These are phyloP conservation scores for Acacia concinna DNA, from an alignment of 331 rosid species.

Conservation along the genomic window DNA sequence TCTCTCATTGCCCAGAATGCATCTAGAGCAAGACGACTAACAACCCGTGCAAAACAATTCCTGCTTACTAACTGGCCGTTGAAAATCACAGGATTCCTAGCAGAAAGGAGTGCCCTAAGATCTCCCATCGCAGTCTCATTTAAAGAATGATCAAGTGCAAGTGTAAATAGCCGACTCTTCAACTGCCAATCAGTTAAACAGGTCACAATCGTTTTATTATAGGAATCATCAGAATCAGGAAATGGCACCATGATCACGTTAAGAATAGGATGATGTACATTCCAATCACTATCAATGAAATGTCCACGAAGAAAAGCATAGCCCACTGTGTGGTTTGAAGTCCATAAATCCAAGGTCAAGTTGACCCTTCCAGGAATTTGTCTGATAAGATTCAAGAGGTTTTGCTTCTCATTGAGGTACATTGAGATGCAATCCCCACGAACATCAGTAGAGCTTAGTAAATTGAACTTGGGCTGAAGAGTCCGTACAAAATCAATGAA, in stretches of 20 bases:
- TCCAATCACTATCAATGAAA: conserved; percentile 85
- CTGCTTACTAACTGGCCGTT: conserved; percentile 71
- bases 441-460: conserved; percentile 48
- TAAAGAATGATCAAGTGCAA: conserved; percentile 61
- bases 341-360: conserved; percentile 87
- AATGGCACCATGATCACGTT: conserved; percentile 68
- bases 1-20: conserved; percentile 54
- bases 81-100: conserved; percentile 65
- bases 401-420: conserved; percentile 67
- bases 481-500: conserved; percentile 59
- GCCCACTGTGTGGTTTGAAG: conserved; percentile 62
- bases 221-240: conserved; percentile 59
- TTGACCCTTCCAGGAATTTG: conserved; percentile 78
- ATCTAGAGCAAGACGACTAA: conserved; percentile 68
- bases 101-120: conserved; percentile 62
- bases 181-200: conserved; percentile 79
- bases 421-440: conserved; percentile 66
- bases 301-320: conserved; percentile 80
- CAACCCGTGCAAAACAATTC: conserved; percentile 76
- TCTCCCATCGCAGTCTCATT: conserved; percentile 53
- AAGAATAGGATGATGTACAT: conserved; percentile 72
- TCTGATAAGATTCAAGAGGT: conserved; percentile 55
- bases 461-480: conserved; percentile 78
- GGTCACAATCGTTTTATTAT: conserved; percentile 54
- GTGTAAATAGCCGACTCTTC: conserved; percentile 61